Conservation (phyloP, 768 basidiomycete genomes). For the Dictyophora rubrovolvata region DNA sequence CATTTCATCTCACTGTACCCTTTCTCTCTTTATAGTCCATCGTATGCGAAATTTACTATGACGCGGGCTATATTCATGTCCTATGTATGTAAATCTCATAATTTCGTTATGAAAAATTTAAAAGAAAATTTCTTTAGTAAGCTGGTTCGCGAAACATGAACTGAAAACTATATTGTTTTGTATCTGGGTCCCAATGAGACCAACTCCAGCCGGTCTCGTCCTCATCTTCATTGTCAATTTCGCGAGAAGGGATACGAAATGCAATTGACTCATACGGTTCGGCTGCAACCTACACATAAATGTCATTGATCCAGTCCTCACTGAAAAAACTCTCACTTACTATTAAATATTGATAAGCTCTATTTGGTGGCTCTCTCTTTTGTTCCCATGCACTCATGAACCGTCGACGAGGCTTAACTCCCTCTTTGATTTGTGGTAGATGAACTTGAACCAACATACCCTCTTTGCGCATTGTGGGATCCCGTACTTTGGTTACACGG, state of each 20-base stretch:
- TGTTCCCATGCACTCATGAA: constrained; percentile 99
- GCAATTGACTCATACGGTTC: constrained; percentile 99
- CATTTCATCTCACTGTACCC: too few relatives aligned
- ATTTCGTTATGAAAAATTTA: too few relatives aligned
- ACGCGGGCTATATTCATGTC: too few relatives aligned
- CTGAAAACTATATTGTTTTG: constrained; percentile 96
- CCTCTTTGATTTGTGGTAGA: constrained; percentile 86
- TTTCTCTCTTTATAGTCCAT: background rate
- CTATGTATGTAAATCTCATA: too few relatives aligned
- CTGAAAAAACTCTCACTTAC: constrained; percentile 38
- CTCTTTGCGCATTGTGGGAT: constrained; percentile 81
- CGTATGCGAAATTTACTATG: too few relatives aligned
- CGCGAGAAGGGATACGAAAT: constrained; percentile 95
- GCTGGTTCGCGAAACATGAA: constrained; percentile 62
- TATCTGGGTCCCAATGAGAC: constrained; percentile 99
- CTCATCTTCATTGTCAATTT: constrained; percentile 86
- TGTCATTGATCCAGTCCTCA: background rate
- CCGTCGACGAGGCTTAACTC: constrained; percentile 71
- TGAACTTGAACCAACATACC: constrained; percentile 98
- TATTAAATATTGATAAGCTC: constrained; percentile 94
- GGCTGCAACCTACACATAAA: constrained; percentile 74
- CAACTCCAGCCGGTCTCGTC: constrained; percentile 92
- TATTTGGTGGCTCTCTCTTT: constrained; percentile 87
- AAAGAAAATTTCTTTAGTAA: constrained; percentile 1
- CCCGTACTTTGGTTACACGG: constrained; percentile 93